Evolutionary conservation across 495 filamentous ascomycete species (phyloP).

Genomic region (Aspergillus ostianus): DNA sequence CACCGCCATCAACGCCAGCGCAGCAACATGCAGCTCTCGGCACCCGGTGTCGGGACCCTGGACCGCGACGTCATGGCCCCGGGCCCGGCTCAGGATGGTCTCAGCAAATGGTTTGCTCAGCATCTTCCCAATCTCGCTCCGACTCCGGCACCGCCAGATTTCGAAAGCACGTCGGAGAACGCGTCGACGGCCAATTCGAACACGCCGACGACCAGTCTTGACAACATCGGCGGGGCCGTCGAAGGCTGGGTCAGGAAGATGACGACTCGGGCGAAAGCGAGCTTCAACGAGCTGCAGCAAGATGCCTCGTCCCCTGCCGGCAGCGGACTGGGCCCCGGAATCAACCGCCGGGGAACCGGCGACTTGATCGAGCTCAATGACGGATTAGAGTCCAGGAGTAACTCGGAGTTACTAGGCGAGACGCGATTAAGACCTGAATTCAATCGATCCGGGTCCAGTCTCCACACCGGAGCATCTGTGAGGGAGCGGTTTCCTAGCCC

Average conservation of each 20-base stretch:
- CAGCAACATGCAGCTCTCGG: constrained; percentile 55
- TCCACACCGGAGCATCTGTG: constrained; percentile 16
- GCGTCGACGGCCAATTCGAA: constrained; percentile 41
- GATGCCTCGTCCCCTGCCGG: constrained; percentile 29
- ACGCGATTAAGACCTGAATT: constrained; percentile 21
- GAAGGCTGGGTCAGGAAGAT: constrained; percentile 87
- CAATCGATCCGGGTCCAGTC: constrained; percentile 21
- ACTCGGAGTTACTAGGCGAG: constrained; percentile 22
- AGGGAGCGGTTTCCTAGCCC: constrained; percentile 25
- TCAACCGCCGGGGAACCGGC: constrained; percentile 44
- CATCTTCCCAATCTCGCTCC: constrained; percentile 71
- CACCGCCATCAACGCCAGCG: constrained; percentile 39
- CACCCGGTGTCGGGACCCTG: constrained; percentile 83
- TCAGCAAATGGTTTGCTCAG: constrained; percentile 75
- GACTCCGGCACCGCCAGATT: constrained; percentile 23
- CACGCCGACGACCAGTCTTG: constrained; percentile 57
- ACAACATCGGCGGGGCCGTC: constrained; percentile 79
- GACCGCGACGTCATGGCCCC: constrained; percentile 64
- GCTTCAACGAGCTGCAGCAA: constrained; percentile 43
- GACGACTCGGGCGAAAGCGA: constrained; percentile 50
- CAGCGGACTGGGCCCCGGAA: constrained; percentile 30
- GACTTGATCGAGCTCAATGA: constrained; percentile 89
- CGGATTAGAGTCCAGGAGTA: constrained; percentile 36
- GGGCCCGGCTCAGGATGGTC: constrained; percentile 74
- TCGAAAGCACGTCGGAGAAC: constrained; percentile 41